Conservation (phyloP, 176 grass and related monocot genomes). For the Secale cereale region DNA sequence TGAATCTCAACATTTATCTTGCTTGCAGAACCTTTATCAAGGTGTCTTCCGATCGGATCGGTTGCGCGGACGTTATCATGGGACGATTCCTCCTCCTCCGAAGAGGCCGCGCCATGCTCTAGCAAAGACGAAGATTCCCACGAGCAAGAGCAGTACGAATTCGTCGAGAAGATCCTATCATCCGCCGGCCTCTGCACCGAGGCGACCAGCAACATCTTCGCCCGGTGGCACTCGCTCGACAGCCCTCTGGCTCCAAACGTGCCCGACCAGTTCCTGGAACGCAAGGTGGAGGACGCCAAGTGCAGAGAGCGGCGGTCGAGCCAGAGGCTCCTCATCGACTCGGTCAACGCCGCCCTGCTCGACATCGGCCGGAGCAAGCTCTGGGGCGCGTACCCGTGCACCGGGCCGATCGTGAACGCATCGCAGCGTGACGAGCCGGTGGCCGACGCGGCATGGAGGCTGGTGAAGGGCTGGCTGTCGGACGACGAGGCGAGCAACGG, state of each 20-base stretch:
- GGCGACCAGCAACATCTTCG: slow-evolving; percentile 39
- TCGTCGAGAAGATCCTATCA: slow-evolving; percentile 61
- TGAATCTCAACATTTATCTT: slow-evolving; percentile 11
- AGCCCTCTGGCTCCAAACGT: slow-evolving; percentile 57
- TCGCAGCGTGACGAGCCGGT: slow-evolving; percentile 28
- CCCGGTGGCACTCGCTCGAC: slow-evolving; percentile 62
- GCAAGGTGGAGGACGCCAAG: slow-evolving; percentile 50
- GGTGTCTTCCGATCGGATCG: slow-evolving; percentile 77
- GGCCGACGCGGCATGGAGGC: slow-evolving; percentile 45
- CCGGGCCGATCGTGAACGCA: slow-evolving; percentile 1
- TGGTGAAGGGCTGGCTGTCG: slow-evolving; percentile 63
- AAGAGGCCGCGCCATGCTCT: slow-evolving; percentile 30
- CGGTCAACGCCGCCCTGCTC: slow-evolving; percentile 64
- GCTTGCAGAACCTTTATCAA: slow-evolving; percentile 54
- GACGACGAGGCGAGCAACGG: slow-evolving; percentile 26
- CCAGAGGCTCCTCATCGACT: slow-evolving; percentile 79
- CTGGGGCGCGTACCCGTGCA: slow-evolving; percentile 45
- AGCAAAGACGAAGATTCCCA: slow-evolving; percentile 17
- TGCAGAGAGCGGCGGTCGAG: slow-evolving; percentile 80
- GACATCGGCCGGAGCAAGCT: slow-evolving; percentile 63
- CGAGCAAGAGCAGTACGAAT: slow-evolving; percentile 54
- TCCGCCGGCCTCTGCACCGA: slow-evolving; percentile 43
- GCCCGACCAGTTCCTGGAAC: slow-evolving; percentile 64
- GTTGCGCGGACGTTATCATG: slow-evolving; percentile 80
- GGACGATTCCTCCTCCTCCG: slow-evolving; percentile 52